Base-by-base conservation (phyloP, 495 filamentous ascomycete species). In the Annulohypoxylon stygium region DNA sequence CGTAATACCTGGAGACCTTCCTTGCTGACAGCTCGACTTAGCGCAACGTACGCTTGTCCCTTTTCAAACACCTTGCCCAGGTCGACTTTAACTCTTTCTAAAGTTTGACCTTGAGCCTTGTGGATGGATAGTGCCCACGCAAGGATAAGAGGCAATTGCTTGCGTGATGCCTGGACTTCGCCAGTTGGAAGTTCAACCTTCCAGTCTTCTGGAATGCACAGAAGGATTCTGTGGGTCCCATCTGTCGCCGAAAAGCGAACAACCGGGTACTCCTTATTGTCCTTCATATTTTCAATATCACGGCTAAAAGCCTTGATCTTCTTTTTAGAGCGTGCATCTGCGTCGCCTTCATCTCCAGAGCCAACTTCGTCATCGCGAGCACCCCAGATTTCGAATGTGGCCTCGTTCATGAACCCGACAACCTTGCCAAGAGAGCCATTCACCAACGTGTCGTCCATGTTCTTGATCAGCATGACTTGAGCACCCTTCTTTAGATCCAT, bases 391-490 rank as follows among this genome's bases (percentile, higher is more conserved):
- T 92, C 93, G 71, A 95, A 98, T 1, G 86, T 89, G 30, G 87
- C 83, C 70, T 97, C 92, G 61, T 87, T 91, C 93, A 95, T 97
- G 81, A 99, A 98, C 2, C 85, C 90, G 4, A 92, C 81, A 2
- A 99, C 91, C 55, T 90, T 92, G 1, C 96, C 96, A 41, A 98
- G 87, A 0, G 96, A 97, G 4, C 96, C 96, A 71, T 99, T 99
- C 65, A 98, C 96, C 2, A 98, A 88, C 0, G 86, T 88, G 2
- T 97, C 95, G 79, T 99, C 96, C 84, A 97, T 90, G 76, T 99
- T 99, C 78, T 99, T 99, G 86, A 98, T 97, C n/a, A 99, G 82
- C 96, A 99, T 98, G 30, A 99, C 97, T 77, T 98, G 97, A 0
- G 94, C 91, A 16, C 93, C 93, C 73, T 95, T 93, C 81, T 97